Evolutionary conservation across 169 alveolate genomes (phyloP).

Genomic region (Amoebophrya sp.): DNA sequence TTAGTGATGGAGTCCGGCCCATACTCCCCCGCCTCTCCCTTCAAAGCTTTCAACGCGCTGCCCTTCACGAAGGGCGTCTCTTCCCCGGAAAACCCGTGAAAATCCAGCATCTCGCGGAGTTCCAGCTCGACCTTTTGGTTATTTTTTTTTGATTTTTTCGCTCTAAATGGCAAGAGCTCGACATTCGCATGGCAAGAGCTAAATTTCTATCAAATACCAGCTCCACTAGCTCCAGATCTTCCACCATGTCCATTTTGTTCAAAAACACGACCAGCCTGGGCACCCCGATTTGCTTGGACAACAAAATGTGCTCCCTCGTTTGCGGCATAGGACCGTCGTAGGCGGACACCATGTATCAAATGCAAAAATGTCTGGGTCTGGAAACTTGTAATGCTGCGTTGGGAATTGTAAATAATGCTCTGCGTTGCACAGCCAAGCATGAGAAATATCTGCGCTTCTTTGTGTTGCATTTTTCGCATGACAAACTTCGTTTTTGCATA

Average conservation of each 20-base stretch:
- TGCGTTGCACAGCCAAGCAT: too few species aligned
- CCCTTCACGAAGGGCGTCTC: slow-evolving; percentile 75
- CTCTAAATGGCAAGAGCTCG: too few species aligned
- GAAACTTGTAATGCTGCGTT: too few species aligned
- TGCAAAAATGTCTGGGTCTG: too few species aligned
- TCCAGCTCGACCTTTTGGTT: not conserved
- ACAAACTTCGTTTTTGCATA: too few species aligned
- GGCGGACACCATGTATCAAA: too few species aligned
- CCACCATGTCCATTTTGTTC: slow-evolving; percentile 84
- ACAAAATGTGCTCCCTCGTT: not conserved
- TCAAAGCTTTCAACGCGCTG: slow-evolving; percentile 76
- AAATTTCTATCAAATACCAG: too few species aligned
- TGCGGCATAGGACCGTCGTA: not conserved
- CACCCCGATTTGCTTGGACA: slow-evolving; percentile 48
- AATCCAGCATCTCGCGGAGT: not conserved
- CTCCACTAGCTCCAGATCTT: slow-evolving; percentile 84
- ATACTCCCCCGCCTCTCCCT: slow-evolving; percentile 52
- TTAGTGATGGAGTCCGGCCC: slow-evolving; percentile 59
- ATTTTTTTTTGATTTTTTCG: too few species aligned
- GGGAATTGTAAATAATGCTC: too few species aligned
- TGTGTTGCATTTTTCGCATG: too few species aligned
- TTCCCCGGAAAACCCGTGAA: slow-evolving; percentile 49
- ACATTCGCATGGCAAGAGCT: too few species aligned
- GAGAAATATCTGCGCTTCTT: too few species aligned
- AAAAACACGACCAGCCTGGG: slow-evolving; percentile 75